These are phyloP conservation scores for Pseudisothecium myosuroides DNA, from an alignment of 225 moss, liverwort and hornwort genomes.

Conservation along the genomic window DNA sequence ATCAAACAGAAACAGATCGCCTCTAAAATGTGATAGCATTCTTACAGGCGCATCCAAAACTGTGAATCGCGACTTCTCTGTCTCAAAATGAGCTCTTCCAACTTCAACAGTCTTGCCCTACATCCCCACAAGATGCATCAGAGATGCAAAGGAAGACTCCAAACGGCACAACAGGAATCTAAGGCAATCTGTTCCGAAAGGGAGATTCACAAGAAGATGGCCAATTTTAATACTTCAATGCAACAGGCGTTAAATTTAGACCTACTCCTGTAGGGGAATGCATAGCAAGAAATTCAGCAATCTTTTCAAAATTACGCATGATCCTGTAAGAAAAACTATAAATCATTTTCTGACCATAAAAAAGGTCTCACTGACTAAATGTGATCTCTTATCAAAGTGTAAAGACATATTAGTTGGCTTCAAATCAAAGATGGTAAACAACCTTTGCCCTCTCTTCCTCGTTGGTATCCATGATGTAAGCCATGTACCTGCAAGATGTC, in stretches of 20 bases:
- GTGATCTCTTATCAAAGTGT: background rate
- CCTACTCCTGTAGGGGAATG: background rate
- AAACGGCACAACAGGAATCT: background rate
- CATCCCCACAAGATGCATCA: background rate
- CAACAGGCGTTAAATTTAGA: background rate
- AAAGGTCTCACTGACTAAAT: background rate
- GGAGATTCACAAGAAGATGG: background rate
- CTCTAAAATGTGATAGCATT: background rate
- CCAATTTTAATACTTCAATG: background rate
- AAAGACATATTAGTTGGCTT: background rate
- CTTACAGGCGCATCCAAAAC: conserved; percentile 60
- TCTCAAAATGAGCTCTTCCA: conserved; percentile 95
- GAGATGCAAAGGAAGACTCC: background rate
- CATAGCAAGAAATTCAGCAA: background rate
- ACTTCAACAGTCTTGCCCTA: conserved; percentile 99
- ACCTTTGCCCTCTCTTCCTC: conserved; percentile 98
- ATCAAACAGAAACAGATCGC: background rate
- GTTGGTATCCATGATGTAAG: conserved; percentile 99
- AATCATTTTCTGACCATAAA: background rate
- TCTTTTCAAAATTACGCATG: background rate
- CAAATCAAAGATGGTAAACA: background rate
- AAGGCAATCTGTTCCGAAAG: background rate
- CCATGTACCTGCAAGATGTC: conserved; percentile 71
- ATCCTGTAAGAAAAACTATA: background rate
- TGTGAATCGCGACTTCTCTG: conserved; percentile 76